phyloP scores from a whole-genome alignment of 768 basidiomycete species.

The Phanerodontia chrysosporium region DNA sequence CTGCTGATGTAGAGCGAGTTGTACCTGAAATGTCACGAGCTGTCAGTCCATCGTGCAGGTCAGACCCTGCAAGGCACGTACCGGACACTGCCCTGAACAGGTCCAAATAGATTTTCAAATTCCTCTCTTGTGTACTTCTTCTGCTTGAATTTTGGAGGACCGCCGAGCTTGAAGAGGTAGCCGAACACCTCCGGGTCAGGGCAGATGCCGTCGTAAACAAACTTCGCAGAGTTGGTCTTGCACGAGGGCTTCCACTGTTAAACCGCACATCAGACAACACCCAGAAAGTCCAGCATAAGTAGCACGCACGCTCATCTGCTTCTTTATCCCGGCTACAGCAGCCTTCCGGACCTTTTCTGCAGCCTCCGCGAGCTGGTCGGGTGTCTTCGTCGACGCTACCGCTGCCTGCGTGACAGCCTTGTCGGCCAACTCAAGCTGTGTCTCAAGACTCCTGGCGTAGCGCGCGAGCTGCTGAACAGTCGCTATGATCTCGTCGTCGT shows the following conservation, averaged over 20 bases:
- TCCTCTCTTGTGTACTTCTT: slow-evolving; percentile 33
- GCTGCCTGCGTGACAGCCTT: background rate
- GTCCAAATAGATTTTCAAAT: slow-evolving; percentile 18
- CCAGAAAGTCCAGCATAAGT: slow-evolving; percentile 3
- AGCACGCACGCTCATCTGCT: slow-evolving; percentile 38
- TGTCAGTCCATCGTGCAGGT: background rate
- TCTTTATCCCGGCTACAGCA: slow-evolving; percentile 44
- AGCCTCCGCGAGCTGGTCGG: slow-evolving; percentile 35
- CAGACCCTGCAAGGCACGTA: slow-evolving; percentile 15
- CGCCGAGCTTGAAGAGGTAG: slow-evolving; percentile 35
- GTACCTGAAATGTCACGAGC: slow-evolving; percentile 33
- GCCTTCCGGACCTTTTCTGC: slow-evolving; percentile 43
- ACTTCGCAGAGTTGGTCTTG: slow-evolving; percentile 42
- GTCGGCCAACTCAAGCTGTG: slow-evolving; percentile 3
- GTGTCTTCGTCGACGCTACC: slow-evolving; percentile 27
- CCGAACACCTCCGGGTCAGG: slow-evolving; percentile 45
- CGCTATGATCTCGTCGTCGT: slow-evolving; percentile 27
- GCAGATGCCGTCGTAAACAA: slow-evolving; percentile 50
- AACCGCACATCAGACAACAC: background rate
- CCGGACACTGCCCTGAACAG: slow-evolving; percentile 34
- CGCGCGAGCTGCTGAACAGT: slow-evolving; percentile 28
- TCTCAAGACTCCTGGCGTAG: slow-evolving; percentile 31
- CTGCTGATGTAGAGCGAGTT: slow-evolving; percentile 34
- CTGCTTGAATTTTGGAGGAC: slow-evolving; percentile 45
- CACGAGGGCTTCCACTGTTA: slow-evolving; percentile 50